Base-by-base conservation (phyloP, 2,329 filamentous ascomycete genomes). In the Chrysosporium keratinophilum region DNA sequence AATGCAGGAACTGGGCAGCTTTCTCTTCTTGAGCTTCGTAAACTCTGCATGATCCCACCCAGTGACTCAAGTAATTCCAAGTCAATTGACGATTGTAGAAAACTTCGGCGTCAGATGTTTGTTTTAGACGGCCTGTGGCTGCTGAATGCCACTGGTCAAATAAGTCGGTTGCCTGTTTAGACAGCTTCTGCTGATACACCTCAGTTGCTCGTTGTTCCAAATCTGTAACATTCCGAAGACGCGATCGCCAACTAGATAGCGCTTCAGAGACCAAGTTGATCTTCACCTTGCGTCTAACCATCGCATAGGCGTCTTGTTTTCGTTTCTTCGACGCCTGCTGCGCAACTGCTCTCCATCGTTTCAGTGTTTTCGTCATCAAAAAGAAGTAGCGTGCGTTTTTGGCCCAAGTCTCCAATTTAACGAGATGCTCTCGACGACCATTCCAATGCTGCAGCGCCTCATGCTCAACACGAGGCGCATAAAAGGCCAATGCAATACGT, bases 301-400 rank as follows among this genome's bases (percentile, higher is more conserved):
- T 72, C 1, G 73, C 70, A 64, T 83, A 83, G 0, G 77, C 74
- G 39, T 80, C 75, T 48, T 79, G 74, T 31, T 78, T 73, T 19
- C 78, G 74, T 57, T 71, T 70, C 55, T 78, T 76, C 33, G 77
- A 70, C 14, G 75, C 71, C 52, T 78, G 69, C 41, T 73, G 64
- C 1, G 76, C 76, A 17, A 75, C 73, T 39, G 70, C 67, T 19
- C 70, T 72, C 79, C 79, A 82, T 12, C 64, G 63, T 57, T 75
- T 78, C 50, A 82, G 59, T 1, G 71, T 67, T 41, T 67, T 70
- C 6, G 70, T 79, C 41, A 73, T 68, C n/a, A 77, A 61, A 37
- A 79, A 76, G 62, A 80, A 83, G 58, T 77, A 82, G 10, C 71
- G 67, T 20, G 78, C 79, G 63, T 78, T 74, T n/a, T 66, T 65